Percentiles rank a stretch among this genome's conserved stretches.
phyloP scores from a whole-genome alignment of 2,329 filamentous ascomycete species.

The Xylaria sp. region DNA sequence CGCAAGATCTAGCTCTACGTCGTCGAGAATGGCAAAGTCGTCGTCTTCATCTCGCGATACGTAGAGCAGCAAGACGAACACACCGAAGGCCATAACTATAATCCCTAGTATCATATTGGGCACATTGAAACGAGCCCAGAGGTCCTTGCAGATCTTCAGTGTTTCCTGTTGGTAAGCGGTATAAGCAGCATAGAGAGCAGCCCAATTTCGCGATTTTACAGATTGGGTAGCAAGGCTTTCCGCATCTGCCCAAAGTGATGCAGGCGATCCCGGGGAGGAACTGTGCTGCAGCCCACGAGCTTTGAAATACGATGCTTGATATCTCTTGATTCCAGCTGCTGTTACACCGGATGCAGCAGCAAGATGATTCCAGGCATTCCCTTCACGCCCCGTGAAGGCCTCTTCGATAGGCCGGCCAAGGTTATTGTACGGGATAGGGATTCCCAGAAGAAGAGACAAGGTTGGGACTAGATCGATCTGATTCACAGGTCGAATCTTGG shows the following conservation, averaged over 20 bases:
- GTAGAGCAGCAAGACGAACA: slow-evolving; percentile 75
- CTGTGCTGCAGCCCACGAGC: slow-evolving; percentile 72
- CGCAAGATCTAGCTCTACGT: slow-evolving; percentile 63
- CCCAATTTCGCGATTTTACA: slow-evolving; percentile 47
- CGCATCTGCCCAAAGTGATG: slow-evolving; percentile 64
- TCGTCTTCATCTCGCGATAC: slow-evolving; percentile 64
- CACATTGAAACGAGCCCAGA: slow-evolving; percentile 94
- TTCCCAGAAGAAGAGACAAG: slow-evolving; percentile 81
- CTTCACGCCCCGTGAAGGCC: slow-evolving; percentile 76
- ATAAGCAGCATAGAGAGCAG: slow-evolving; percentile 63
- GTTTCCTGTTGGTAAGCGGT: slow-evolving; percentile 78
- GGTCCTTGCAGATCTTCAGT: slow-evolving; percentile 75
- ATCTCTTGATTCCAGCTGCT: slow-evolving; percentile 85
- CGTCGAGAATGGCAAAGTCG: slow-evolving; percentile 58
- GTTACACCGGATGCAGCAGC: slow-evolving; percentile 77
- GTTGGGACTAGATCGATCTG: slow-evolving; percentile 98
- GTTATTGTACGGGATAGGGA: slow-evolving; percentile 96
- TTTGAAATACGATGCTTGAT: slow-evolving; percentile 81
- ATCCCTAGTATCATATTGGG: slow-evolving; percentile 85
- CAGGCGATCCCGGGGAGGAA: slow-evolving; percentile 58
- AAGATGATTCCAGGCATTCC: slow-evolving; percentile 76
- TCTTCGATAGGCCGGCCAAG: slow-evolving; percentile 92
- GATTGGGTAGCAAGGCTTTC: slow-evolving; percentile 42
- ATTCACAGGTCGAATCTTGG: slow-evolving; percentile 75
- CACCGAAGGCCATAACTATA: slow-evolving; percentile 68